Conservation (phyloP, 768 basidiomycete genomes). For the Macrolepiota dolichaula region DNA sequence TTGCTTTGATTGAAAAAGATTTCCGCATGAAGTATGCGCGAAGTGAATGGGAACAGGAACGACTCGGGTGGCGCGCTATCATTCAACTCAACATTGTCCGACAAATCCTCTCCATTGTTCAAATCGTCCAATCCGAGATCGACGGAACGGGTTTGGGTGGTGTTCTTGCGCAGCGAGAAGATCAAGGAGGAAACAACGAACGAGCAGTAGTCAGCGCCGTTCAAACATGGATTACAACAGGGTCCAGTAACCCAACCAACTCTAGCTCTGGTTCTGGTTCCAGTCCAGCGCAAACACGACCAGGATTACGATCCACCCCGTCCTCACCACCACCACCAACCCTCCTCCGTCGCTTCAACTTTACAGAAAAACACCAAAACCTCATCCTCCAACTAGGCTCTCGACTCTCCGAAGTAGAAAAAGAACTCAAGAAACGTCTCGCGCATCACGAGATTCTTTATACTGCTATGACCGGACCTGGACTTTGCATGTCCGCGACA, state of each 20-base stretch:
- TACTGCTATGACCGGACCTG: slow-evolving; percentile 33
- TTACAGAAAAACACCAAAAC: slow-evolving; percentile 49
- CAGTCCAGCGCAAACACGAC: no score
- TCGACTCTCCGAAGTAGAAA: slow-evolving; percentile 51
- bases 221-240: not conserved
- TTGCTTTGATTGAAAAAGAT: slow-evolving; percentile 35
- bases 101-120: slow-evolving; percentile 63
- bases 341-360: slow-evolving; percentile 27
- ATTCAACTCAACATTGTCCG: slow-evolving; percentile 80
- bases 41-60: slow-evolving; percentile 63
- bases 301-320: no score
- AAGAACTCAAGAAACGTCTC: slow-evolving; percentile 58
- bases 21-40: slow-evolving; percentile 69
- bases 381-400: slow-evolving; percentile 63
- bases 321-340: slow-evolving; percentile 14
- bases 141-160: not conserved
- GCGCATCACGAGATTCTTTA: slow-evolving; percentile 23
- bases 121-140: slow-evolving; percentile 54
- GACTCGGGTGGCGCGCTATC: slow-evolving; percentile 71
- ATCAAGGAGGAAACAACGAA: no score
- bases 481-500: slow-evolving; percentile 45
- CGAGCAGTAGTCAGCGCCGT: not conserved
- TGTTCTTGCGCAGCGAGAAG: no score
- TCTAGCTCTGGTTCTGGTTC: no score
- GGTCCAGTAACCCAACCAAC: no score